A percentile compares a stretch with the other conserved stretches of the same genome.
These are phyloP conservation scores for Fusarium albosuccineum DNA, from an alignment of 2,329 filamentous ascomycete species.

Conservation along the genomic window DNA sequence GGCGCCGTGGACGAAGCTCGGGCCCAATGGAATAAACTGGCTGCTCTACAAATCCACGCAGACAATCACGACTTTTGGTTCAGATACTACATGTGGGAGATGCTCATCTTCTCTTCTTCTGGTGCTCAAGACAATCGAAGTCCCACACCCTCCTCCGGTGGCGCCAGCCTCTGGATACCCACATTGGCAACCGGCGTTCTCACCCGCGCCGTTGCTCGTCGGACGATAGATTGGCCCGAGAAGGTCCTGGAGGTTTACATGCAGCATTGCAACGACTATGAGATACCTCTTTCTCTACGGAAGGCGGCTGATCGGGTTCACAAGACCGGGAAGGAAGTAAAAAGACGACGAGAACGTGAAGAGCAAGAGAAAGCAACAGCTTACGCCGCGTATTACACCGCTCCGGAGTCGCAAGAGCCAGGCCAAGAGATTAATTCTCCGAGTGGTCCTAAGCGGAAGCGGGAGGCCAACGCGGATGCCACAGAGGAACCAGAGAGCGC, in stretches of 20 bases:
- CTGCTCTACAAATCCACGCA: constrained; percentile 71
- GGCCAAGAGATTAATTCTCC: constrained; percentile 51
- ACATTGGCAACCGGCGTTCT: constrained; percentile 81
- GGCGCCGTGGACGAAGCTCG: constrained; percentile 82
- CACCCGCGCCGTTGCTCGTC: constrained; percentile 73
- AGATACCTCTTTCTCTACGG: constrained; percentile 81
- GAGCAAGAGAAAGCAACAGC: constrained; percentile 69
- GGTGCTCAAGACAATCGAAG: constrained; percentile 61
- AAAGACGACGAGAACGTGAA: constrained; percentile 75
- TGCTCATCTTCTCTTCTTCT: constrained; percentile 70
- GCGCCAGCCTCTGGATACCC: constrained; percentile 72
- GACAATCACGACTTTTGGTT: constrained; percentile 95
- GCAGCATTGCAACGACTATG: constrained; percentile 90
- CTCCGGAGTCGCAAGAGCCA: constrained; percentile 43
- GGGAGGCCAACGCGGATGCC: constrained; percentile 68
- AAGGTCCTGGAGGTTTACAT: constrained; percentile 80
- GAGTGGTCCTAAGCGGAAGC: constrained; percentile 77
- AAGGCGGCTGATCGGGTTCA: constrained; percentile 80
- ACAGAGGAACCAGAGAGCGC: constrained; percentile 58
- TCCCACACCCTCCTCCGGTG: constrained; percentile 60
- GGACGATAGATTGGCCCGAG: constrained; percentile 81
- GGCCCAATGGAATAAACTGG: constrained; percentile 79
- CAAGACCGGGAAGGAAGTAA: constrained; percentile 73
- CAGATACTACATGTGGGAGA: constrained; percentile 92
- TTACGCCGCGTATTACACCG: constrained; percentile 57